A percentile compares a stretch with the other conserved stretches of the same genome.
Evolutionary conservation across 169 alveolate species (phyloP).

Genomic region (Cryptosporidium ryanae): DNA sequence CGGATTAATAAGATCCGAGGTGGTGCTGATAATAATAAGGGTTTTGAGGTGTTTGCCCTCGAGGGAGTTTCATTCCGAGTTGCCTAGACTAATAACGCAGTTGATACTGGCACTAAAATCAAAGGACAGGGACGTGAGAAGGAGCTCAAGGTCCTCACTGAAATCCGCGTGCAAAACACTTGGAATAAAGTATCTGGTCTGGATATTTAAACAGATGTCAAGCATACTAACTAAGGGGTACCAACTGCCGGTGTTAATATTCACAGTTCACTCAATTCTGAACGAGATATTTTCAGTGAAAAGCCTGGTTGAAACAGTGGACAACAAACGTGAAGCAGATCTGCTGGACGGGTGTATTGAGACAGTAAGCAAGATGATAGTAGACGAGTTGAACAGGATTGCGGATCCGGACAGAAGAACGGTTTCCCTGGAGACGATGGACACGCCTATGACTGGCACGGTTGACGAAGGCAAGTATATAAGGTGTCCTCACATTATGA

Average conservation of each 20-base stretch:
- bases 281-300: constrained; percentile 5
- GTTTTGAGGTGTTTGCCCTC: constrained; percentile 53
- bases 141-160: constrained; percentile 51
- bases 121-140: constrained; percentile 47
- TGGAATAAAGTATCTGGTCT: constrained; percentile 35
- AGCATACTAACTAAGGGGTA: constrained; percentile 47
- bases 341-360: constrained; percentile 35
- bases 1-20: constrained; percentile 49
- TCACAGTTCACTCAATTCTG: constrained; percentile 59
- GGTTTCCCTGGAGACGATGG: constrained; percentile 52
- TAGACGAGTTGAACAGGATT: constrained; percentile 53
- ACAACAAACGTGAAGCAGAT: neutral
- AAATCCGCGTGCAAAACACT: constrained; percentile 42
- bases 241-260: constrained; percentile 55
- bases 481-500: constrained; percentile 43
- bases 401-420: constrained; percentile 73
- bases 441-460: constrained; percentile 59
- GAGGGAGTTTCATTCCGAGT: constrained; percentile 60
- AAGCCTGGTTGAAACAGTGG: neutral
- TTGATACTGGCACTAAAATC: constrained; percentile 52
- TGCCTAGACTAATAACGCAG: constrained; percentile 52
- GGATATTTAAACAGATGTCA: constrained; percentile 66
- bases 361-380: constrained; percentile 5
- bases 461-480: constrained; percentile 65
- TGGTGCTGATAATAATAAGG: constrained; percentile 23